Evolutionary conservation across 495 filamentous ascomycete genomes (phyloP), one percentile per base, ranked within the genome.

Genomic region (Chaetomidium leptoderma): DNA sequence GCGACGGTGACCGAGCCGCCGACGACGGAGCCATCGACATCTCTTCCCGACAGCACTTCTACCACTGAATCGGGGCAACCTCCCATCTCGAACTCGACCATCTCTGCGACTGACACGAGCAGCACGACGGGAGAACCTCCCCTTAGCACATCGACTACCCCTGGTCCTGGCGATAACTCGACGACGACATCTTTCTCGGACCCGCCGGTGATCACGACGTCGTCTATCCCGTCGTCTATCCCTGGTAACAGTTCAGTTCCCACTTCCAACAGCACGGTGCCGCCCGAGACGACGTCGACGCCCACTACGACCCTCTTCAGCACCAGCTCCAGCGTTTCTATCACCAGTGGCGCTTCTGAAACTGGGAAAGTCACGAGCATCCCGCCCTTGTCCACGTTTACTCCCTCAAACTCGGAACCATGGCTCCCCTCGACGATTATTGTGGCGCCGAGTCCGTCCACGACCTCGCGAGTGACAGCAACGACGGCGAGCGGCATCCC

Each of bases 401-500:
- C 73, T n/a, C 69, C 70, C 43, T 74, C 75, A 9, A 65, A 66
- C 57, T 66, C 75, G 19, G 60, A 67, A 35, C 70, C 72, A 33
- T 78, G 70, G 70, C 64, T 74, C n/a, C 77, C 73, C 4, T 75
- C 74, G 16, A 74, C 70, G 3, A 72, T 78, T 16, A 64, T 77
- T 43, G 62, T 77, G 24, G 76, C 72, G 42, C 65, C 70, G 21
- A 69, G 67, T 27, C 65, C 72, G n/a, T 67, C 62, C 42, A 70
- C 68, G 7, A 65, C 36, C 26, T 68, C 66, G 5, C 59, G 47
- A 0, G 51, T 61, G 16, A 62, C 66, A 0, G 62, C 68, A 17
- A 61, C 75, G 2, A 63, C 63, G 16, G 57, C 70, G 6, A 79
- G 74, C 32, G 80, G 76, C 27, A 76, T 89, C 57, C 82, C 88